phyloP scores from a whole-genome alignment of 2,329 filamentous ascomycete genomes.

The Scorias spongiosa region DNA sequence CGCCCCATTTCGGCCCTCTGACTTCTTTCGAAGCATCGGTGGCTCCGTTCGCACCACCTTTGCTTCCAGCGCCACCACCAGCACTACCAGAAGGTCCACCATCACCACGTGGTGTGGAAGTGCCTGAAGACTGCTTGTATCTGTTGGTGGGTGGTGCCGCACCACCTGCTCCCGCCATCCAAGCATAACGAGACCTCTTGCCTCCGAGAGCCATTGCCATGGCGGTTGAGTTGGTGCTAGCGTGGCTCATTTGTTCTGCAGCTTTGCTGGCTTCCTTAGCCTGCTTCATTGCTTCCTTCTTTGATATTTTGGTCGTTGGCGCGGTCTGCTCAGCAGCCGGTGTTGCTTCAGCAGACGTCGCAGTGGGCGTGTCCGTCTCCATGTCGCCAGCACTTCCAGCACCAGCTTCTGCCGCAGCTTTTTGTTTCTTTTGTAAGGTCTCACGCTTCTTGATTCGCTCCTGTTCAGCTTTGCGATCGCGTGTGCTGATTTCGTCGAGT shows the following conservation, averaged over 20 bases:
- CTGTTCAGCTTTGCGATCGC: conserved; percentile 60
- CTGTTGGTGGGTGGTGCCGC: conserved; percentile 39
- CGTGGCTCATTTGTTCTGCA: conserved; percentile 31
- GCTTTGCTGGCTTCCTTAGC: conserved; percentile 49
- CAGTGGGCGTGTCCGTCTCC: conserved; percentile 5
- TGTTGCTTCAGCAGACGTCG: conserved; percentile 15
- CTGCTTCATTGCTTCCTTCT: conserved; percentile 73
- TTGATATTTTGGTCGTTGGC: conserved; percentile 51
- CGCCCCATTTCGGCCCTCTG: conserved; percentile 18
- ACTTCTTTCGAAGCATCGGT: conserved; percentile 5
- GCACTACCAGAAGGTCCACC: not conserved
- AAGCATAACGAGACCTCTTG: conserved; percentile 53
- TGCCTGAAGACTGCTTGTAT: conserved; percentile 15
- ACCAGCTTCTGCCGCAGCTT: conserved; percentile 9
- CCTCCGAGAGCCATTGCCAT: conserved; percentile 57
- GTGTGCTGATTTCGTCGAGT: conserved; percentile 47
- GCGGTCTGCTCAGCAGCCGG: conserved; percentile 22
- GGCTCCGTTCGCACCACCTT: not conserved
- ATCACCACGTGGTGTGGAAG: not conserved
- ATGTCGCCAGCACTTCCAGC: conserved; percentile 8
- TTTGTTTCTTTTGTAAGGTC: conserved; percentile 21
- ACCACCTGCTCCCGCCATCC: conserved; percentile 48
- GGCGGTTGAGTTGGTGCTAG: conserved; percentile 71
- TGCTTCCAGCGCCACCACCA: not conserved
- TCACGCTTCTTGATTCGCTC: conserved; percentile 34